These are phyloP conservation scores for Globisporangium ultimum DNA, from an alignment of 352 stramenopile species.

Conservation along the genomic window DNA sequence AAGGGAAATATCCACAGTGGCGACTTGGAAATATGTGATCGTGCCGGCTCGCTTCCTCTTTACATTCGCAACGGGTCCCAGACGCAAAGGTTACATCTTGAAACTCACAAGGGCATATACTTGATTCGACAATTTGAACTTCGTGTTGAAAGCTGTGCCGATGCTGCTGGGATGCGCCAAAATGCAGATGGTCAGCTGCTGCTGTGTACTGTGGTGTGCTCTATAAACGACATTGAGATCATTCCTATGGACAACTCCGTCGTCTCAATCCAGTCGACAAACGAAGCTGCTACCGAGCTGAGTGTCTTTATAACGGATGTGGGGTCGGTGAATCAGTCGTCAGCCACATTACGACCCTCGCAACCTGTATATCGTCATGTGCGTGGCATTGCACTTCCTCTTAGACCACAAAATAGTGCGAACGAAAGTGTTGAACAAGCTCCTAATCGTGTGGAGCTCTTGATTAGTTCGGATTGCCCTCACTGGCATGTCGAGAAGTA, in stretches of 20 bases:
- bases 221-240: conserved; percentile 17
- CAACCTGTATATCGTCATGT: conserved; percentile 31
- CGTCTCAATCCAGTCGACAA: not conserved
- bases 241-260: conserved; percentile 16
- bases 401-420: not conserved
- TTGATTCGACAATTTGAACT: conserved; percentile 32
- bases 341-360: not conserved
- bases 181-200: conserved; percentile 15
- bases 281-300: conserved; percentile 6
- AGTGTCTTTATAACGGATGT: conserved; percentile 30
- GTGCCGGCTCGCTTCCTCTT: conserved; percentile 28
- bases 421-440: conserved; percentile 10
- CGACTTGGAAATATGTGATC: conserved; percentile 41
- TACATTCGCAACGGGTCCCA: not conserved
- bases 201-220: conserved; percentile 23
- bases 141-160: conserved; percentile 24
- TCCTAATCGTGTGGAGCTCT: conserved; percentile 22
- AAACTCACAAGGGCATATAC: conserved; percentile 16
- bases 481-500: conserved; percentile 36
- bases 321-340: conserved; percentile 11
- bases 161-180: conserved; percentile 3
- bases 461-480: conserved; percentile 21
- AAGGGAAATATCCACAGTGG: conserved; percentile 30
- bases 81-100: conserved; percentile 3
- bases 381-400: conserved; percentile 27